Base-by-base conservation (phyloP, 768 basidiomycete genomes). In the Lactarius trivialis region DNA sequence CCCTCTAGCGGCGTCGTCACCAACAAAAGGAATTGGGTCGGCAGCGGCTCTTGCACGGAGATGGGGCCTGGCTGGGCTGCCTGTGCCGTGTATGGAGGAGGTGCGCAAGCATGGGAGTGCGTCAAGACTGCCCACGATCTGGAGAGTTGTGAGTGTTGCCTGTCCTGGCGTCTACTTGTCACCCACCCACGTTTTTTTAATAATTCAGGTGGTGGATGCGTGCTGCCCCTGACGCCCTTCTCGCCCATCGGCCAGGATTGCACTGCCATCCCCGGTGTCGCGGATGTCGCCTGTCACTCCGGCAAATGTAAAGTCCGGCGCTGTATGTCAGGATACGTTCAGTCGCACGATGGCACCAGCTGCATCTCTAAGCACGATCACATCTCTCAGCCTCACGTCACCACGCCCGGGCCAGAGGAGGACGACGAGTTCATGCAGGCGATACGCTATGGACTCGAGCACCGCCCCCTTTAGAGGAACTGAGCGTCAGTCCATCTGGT, bases 131-230 rank as follows among this genome's bases (percentile, higher is more conserved):
- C 71, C 60, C 71, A 68, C 48, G 80, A 82, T 43, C 73, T 83
- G 11, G 81, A 81, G 69, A 81, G 81, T 70, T 83, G 82, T 82
- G 59, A 60, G 81, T 36, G 36, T 36, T n/a, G 36, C 36, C 12
- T 36, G 36, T 8, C 33, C 8, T 8, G 11, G 33, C 33, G 7
- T 7, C 11, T 12, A 14, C 36, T 2, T 14, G 3, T 14, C 9
- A 36, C 30, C 30, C 36, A 36, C 8, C 33, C 33, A 36, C 12
- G 12, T 36, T 36, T 14, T 14, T 36, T 36, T 34, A 8, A 11
- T 34, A 1, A 8, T 7, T 34, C 36, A 36, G 36, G 82, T 64
- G 81, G 82, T 41, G 82, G 82, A 2, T 83, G 82, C 60, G 68
- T 70, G 41, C 60, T 78, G 26, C 68, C 75, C 14, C 70, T 76